Conservation (phyloP, 2,329 filamentous ascomycete genomes). For the Clonostachys solani region DNA sequence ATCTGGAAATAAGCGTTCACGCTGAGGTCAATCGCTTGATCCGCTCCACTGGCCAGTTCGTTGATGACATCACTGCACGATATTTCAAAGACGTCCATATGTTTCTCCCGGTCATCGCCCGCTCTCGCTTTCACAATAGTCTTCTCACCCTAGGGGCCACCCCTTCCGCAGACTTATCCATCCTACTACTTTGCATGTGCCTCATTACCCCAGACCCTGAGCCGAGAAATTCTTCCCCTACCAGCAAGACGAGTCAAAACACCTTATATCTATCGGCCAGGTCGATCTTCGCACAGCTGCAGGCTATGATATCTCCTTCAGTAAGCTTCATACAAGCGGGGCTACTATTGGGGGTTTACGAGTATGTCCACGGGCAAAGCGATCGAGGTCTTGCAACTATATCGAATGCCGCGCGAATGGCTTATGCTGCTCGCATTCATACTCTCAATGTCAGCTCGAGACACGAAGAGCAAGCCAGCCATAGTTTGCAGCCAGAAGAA, state of each 20-base stretch:
- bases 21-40: neutral
- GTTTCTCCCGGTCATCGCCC: neutral
- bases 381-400: neutral
- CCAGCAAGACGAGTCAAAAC: neutral
- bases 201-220: neutral
- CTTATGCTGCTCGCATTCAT: neutral
- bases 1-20: neutral
- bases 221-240: neutral
- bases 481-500: too few species aligned
- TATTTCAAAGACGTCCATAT: neutral
- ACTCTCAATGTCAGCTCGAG: too few species aligned
- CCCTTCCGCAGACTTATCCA: neutral
- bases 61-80: neutral
- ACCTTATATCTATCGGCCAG: neutral
- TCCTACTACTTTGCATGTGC: neutral
- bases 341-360: neutral
- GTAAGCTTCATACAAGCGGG: neutral
- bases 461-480: too few species aligned
- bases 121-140: neutral
- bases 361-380: neutral
- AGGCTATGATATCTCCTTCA: neutral
- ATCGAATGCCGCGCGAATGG: neutral
- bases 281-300: too few species aligned
- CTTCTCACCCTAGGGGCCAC: neutral
- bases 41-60: neutral